Conservation (phyloP, 768 basidiomycete genomes). For the Auriscalpium vulgare region DNA sequence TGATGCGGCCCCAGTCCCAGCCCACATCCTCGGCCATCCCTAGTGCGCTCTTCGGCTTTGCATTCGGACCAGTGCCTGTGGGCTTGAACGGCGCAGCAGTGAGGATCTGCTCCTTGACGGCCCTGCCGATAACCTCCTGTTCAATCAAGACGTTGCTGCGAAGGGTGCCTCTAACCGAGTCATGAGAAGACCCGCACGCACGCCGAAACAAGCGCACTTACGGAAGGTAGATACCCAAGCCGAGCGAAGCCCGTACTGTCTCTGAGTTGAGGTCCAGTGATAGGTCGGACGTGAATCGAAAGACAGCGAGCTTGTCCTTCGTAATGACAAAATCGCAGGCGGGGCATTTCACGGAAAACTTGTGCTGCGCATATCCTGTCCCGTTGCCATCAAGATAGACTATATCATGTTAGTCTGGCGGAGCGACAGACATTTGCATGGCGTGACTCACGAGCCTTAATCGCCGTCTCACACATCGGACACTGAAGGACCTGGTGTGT, state of each 20-base stretch:
- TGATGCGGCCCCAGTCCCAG: not conserved
- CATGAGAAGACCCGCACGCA: not conserved
- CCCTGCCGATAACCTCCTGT: not conserved
- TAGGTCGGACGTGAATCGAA: constrained; percentile 37
- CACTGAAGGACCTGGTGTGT: constrained; percentile 24
- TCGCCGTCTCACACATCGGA: constrained; percentile 24
- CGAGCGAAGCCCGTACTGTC: constrained; percentile 11
- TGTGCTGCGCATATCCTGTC: constrained; percentile 40
- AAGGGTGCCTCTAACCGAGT: not conserved
- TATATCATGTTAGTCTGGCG: constrained; percentile 17
- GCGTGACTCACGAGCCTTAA: constrained; percentile 23
- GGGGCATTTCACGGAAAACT: constrained; percentile 30
- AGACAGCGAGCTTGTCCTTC: constrained; percentile 31
- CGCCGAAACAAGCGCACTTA: constrained; percentile 12
- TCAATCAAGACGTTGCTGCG: constrained; percentile 3
- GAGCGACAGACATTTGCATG: not conserved
- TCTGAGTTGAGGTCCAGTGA: constrained; percentile 15
- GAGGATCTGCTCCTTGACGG: not conserved
- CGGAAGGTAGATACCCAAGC: constrained; percentile 26
- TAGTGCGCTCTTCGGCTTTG: not conserved
- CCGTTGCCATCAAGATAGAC: constrained; percentile 33
- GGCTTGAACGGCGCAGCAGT: no score
- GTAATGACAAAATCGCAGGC: constrained; percentile 34
- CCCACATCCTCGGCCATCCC: not conserved
- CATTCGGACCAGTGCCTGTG: no score